phyloP scores from a whole-genome alignment of 148 eudicot species.

The Nepenthes gracilis region DNA sequence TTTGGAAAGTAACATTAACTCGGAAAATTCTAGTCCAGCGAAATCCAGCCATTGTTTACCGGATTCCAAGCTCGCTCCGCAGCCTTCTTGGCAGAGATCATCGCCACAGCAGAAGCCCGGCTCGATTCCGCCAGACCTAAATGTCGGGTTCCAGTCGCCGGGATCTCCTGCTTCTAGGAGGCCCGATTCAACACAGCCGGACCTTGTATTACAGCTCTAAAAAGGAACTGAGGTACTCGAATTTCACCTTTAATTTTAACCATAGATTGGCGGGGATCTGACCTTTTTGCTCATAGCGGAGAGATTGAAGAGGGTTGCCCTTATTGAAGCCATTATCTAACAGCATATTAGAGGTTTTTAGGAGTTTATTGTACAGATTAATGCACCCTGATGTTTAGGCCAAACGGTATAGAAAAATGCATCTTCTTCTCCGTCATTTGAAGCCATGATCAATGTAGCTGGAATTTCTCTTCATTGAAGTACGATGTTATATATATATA shows the following conservation, averaged over 20 bases:
- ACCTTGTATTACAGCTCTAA: not conserved
- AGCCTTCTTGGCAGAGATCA: slow-evolving; percentile 1
- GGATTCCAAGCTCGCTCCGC: not conserved
- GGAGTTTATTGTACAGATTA: no score
- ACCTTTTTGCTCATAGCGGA: not conserved
- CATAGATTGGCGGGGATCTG: not conserved
- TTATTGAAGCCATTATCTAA: no score
- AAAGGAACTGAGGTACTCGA: not conserved
- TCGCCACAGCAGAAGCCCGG: not conserved
- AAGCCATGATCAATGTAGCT: no score
- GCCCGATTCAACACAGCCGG: not conserved
- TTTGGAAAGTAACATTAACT: not conserved
- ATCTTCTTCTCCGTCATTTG: no score
- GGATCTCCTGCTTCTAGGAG: not conserved
- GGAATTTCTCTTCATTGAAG: no score
- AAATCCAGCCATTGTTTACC: slow-evolving; percentile 9
- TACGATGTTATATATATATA: no score
- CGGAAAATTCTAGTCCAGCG: slow-evolving; percentile 3
- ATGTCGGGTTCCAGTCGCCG: not conserved
- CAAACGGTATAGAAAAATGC: no score
- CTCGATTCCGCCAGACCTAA: no score
- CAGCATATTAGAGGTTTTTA: no score
- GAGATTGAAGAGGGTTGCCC: no score
- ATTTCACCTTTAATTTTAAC: not conserved
- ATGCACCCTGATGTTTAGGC: no score